Conservation (phyloP, 2,329 filamentous ascomycete genomes). For the Thelonectria olida region DNA sequence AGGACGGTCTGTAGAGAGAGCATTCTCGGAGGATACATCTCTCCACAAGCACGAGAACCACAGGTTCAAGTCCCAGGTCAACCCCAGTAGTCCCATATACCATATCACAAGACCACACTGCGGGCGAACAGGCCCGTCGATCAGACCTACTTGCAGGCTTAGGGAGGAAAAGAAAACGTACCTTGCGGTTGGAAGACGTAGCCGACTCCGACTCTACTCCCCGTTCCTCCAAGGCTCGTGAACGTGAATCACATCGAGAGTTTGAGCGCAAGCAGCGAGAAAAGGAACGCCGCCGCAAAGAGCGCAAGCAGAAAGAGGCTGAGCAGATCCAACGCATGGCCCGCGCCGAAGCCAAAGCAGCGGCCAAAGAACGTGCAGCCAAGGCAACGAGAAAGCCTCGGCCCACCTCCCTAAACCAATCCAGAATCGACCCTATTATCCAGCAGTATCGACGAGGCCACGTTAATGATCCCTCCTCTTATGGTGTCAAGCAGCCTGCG, state of each 20-base stretch:
- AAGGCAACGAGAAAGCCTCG: slow-evolving; percentile 41
- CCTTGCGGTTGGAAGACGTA: no score
- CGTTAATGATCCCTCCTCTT: slow-evolving; percentile 47
- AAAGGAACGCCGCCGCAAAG: slow-evolving; percentile 42
- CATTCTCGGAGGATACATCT: no score
- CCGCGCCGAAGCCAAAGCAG: slow-evolving; percentile 35
- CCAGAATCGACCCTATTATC: slow-evolving; percentile 45
- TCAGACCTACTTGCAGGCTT: no score
- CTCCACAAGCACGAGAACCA: neutral
- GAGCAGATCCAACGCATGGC: slow-evolving; percentile 37
- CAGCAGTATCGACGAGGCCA: slow-evolving; percentile 45
- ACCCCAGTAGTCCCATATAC: no score
- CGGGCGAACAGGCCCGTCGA: no score
- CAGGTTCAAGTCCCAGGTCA: no score
- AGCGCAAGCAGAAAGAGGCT: slow-evolving; percentile 37
- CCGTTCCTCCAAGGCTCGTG: slow-evolving; percentile 43
- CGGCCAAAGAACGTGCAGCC: slow-evolving; percentile 35
- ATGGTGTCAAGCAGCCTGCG: slow-evolving; percentile 47
- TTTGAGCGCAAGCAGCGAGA: slow-evolving; percentile 42
- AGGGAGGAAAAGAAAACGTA: no score
- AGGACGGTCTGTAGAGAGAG: no score
- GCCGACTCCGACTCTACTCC: slow-evolving; percentile 57
- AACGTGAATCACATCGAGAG: slow-evolving; percentile 38
- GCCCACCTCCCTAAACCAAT: slow-evolving; percentile 43
- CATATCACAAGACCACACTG: no score